A percentile compares a stretch with the other conserved stretches of the same genome.
Evolutionary conservation across 768 basidiomycete genomes (phyloP).

Genomic region (Vishniacozyma victoriae): DNA sequence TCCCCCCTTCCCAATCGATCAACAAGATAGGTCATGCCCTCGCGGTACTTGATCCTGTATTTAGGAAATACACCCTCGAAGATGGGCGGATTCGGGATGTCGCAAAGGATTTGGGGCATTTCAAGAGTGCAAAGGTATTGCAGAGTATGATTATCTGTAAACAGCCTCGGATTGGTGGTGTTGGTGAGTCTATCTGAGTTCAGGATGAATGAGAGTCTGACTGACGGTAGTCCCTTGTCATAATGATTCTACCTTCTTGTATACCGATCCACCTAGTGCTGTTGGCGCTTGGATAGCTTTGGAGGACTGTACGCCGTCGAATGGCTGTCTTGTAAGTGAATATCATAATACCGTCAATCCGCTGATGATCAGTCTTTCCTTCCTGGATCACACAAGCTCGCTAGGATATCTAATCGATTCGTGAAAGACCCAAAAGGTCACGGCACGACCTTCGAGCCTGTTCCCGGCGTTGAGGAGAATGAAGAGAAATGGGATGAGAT

Average conservation of each 20-base stretch:
- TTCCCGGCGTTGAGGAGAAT: constrained; percentile 46
- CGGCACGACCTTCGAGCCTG: constrained; percentile 77
- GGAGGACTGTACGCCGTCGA: constrained; percentile 66
- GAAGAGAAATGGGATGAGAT: constrained; percentile 41
- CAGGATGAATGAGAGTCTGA: neutral
- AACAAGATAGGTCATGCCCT: constrained; percentile 78
- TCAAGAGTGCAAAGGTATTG: constrained; percentile 75
- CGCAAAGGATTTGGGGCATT: constrained; percentile 72
- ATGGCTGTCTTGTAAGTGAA: constrained; percentile 50
- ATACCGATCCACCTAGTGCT: constrained; percentile 84
- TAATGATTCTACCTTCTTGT: constrained; percentile 80
- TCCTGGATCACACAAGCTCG: constrained; percentile 77
- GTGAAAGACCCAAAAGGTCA: constrained; percentile 58
- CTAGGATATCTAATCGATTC: constrained; percentile 75
- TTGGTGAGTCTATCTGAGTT: constrained; percentile 55
- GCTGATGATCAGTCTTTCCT: constrained; percentile 44
- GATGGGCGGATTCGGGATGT: constrained; percentile 65
- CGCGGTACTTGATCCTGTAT: constrained; percentile 77
- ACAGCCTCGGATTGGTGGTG: constrained; percentile 84
- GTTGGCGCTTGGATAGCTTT: constrained; percentile 96
- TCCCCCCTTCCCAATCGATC: constrained; percentile 60
- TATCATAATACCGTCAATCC: neutral
- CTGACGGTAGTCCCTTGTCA: constrained; percentile 67
- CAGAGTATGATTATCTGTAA: constrained; percentile 97
- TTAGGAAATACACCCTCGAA: constrained; percentile 71